Evolutionary conservation across 2,329 filamentous ascomycete species (phyloP), one percentile per base, ranked within the genome.

Genomic region (Drechmeria coniospora): DNA sequence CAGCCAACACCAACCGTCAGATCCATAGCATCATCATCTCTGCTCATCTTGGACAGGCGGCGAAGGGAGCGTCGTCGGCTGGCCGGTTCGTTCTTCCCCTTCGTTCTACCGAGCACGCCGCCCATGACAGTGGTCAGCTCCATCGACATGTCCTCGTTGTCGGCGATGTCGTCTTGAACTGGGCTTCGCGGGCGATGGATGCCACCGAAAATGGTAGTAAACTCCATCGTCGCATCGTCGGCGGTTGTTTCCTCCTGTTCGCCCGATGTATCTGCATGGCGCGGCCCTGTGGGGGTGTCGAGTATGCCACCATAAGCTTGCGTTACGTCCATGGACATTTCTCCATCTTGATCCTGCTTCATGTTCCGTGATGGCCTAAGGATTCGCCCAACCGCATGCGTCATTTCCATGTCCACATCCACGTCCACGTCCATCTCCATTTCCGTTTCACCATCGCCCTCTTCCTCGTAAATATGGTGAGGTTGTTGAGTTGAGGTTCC

Each of bases 251-350:
- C 50, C 15, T 50, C 50, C 13, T 47, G 13, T 21, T 37, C 37
- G 29, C 41, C 29, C n/a, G 18, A 23, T 5, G 5, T 7, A 11
- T 7, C 4, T 20, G 13, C n/a, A 19, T 23, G 10, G 27, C 12
- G 37, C 18, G 24, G 23, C 10, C 26, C 28, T 26, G 36, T 40
- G 6, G 28, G 34, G 21, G 56, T 61, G 5, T 64, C 56, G 13
- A 93, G 52, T 29, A 95, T 94, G 3, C 76, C 70, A 7, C 87
- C 87, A 29, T 92, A 62, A 7, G 73, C 81, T 30, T 71, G 73
- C 2, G 87, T 94, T 6, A 94, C 81, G 41, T 95, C 87, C 87
- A 95, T 94, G 14, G 82, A 90, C 63, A 92, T 75, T 21, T 86
- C 81, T 36, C 72, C 68, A 13, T 68, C 65, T 15, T 65, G 57